Percentiles rank a stretch among this genome's conserved stretches.
These are phyloP conservation scores for Scleromitrula shiraiana DNA, from an alignment of 2,329 filamentous ascomycete species.

Conservation along the genomic window DNA sequence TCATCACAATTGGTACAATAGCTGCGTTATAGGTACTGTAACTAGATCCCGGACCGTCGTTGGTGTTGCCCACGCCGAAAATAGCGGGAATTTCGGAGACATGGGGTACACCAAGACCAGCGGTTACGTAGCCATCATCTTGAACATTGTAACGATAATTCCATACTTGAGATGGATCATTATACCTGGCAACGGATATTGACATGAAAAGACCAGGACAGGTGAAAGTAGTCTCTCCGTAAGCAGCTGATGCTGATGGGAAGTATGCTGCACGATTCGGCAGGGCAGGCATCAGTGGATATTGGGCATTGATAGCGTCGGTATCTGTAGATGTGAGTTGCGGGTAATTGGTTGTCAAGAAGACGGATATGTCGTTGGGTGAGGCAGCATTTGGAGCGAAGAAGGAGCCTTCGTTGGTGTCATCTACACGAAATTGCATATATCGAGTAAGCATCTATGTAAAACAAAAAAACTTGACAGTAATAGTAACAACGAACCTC, in stretches of 20 bases:
- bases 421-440: conserved; percentile 24
- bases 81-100: conserved; percentile 32
- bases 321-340: conserved; percentile 26
- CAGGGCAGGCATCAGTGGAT: conserved; percentile 25
- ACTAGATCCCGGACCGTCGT: conserved; percentile 27
- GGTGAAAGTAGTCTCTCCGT: conserved; percentile 42
- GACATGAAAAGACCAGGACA: conserved; percentile 38
- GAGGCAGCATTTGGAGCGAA: conserved; percentile 38
- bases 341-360: conserved; percentile 34
- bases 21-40: conserved; percentile 28
- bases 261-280: conserved; percentile 32
- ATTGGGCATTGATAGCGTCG: conserved; percentile 27
- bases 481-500: conserved; percentile 19
- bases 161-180: conserved; percentile 34
- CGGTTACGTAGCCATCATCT: conserved; percentile 30
- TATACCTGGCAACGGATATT: conserved; percentile 22
- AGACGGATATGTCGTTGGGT: conserved; percentile 28
- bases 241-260: conserved; percentile 33
- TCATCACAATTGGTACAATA: conserved; percentile 31
- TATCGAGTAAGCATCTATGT: neutral
- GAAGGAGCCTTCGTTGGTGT: conserved; percentile 49
- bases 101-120: conserved; percentile 33
- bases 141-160: conserved; percentile 42
- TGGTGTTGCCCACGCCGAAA: conserved; percentile 31
- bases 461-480: neutral